phyloP scores from a whole-genome alignment of 2,329 filamentous ascomycete genomes.

The Hymenotorrendiella dingleyae region DNA sequence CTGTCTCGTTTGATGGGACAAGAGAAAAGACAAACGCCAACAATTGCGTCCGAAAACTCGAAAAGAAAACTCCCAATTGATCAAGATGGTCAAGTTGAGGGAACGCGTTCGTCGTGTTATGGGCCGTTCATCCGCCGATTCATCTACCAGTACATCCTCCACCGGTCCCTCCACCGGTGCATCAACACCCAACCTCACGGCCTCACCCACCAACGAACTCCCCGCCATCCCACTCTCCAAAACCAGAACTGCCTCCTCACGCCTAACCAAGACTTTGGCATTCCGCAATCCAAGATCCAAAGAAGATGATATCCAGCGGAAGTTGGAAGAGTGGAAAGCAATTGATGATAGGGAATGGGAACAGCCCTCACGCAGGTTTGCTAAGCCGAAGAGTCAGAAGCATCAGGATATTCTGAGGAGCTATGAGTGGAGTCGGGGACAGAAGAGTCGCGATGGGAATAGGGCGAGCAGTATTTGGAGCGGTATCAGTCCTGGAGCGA shows the following conservation, averaged over 20 bases:
- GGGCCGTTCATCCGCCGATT: not conserved
- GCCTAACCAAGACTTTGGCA: slow-evolving; percentile 11
- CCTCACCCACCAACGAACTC: slow-evolving; percentile 1
- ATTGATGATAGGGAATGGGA: slow-evolving; percentile 17
- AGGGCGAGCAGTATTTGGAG: slow-evolving; percentile 8
- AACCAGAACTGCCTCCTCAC: not conserved
- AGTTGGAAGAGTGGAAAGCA: slow-evolving; percentile 16
- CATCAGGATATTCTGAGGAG: slow-evolving; percentile 17
- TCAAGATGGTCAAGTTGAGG: slow-evolving; percentile 14
- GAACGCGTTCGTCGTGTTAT: slow-evolving; percentile 15
- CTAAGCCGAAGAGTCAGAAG: slow-evolving; percentile 9
- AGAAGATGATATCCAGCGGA: slow-evolving; percentile 8
- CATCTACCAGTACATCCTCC: slow-evolving; percentile 3
- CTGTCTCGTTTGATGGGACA: too few relatives aligned
- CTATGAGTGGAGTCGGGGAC: slow-evolving; percentile 15
- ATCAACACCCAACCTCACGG: slow-evolving; percentile 1
- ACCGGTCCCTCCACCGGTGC: slow-evolving; percentile 1
- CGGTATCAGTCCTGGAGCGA: slow-evolving; percentile 15
- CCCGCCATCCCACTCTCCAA: slow-evolving; percentile 3
- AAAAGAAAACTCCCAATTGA: not conserved
- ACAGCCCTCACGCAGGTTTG: slow-evolving; percentile 2
- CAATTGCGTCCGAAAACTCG: not conserved
- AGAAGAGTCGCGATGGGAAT: slow-evolving; percentile 6
- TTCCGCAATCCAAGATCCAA: slow-evolving; percentile 4
- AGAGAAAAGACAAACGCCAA: not conserved